Evolutionary conservation across 2,329 filamentous ascomycete genomes (phyloP).

Genomic region (Neofusicoccum parvum): DNA sequence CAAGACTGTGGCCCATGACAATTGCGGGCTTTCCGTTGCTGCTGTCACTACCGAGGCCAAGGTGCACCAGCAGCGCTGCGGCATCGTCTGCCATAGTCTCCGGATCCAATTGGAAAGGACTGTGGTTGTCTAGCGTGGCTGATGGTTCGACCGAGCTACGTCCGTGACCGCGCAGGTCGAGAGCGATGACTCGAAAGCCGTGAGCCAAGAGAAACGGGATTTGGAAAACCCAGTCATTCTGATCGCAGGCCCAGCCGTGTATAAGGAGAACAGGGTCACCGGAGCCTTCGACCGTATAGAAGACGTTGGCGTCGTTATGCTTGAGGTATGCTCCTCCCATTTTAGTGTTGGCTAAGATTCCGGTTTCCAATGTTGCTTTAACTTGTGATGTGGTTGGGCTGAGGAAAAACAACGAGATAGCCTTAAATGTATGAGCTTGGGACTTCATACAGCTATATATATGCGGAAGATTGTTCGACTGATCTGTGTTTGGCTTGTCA

Average conservation of each 20-base stretch:
- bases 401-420: too few species aligned
- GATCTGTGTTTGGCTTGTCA: too few species aligned
- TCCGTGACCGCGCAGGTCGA: conserved; percentile 27
- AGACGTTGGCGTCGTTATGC: conserved; percentile 22
- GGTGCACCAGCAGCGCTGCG: not conserved
- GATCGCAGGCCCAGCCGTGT: conserved; percentile 27
- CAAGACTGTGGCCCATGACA: not conserved
- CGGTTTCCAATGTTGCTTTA: too few species aligned
- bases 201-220: conserved; percentile 25
- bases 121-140: not conserved
- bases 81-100: not conserved
- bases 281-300: conserved; percentile 27
- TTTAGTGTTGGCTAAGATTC: too few species aligned
- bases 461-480: too few species aligned
- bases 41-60: not conserved
- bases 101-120: not conserved
- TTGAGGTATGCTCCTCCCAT: conserved; percentile 14
- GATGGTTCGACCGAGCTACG: conserved; percentile 15
- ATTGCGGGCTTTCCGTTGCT: not conserved
- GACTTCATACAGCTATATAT: too few species aligned
- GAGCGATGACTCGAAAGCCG: conserved; percentile 25
- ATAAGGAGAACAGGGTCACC: conserved; percentile 26
- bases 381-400: too few species aligned
- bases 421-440: too few species aligned
- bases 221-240: conserved; percentile 26